phyloP scores from a whole-genome alignment of 192 early-diverging fungal species.

The Coemansia sp. region DNA sequence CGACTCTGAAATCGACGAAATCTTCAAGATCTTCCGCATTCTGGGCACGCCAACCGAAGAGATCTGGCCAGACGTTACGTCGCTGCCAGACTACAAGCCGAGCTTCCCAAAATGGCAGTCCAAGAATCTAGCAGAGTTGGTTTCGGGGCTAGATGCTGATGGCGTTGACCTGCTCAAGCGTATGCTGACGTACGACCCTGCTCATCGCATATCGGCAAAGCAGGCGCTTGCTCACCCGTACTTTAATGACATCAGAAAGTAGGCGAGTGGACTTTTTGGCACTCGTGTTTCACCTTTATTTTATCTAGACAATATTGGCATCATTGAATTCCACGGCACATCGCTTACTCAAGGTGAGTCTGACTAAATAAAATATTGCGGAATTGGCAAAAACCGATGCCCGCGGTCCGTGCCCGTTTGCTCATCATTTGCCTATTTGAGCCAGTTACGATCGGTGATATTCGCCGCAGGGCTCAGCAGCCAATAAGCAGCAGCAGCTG shows the following conservation, averaged over 20 bases:
- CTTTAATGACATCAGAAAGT: slow-evolving; percentile 58
- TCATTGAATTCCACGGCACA: neutral
- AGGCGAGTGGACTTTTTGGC: neutral
- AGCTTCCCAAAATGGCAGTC: slow-evolving; percentile 74
- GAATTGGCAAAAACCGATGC: neutral
- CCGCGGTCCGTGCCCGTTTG: neutral
- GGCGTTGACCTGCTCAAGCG: slow-evolving; percentile 73
- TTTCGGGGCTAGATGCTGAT: slow-evolving; percentile 59
- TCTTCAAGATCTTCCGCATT: slow-evolving; percentile 87
- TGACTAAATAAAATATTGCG: neutral
- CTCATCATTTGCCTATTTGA: neutral
- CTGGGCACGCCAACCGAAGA: slow-evolving; percentile 80
- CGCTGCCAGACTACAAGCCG: slow-evolving; percentile 78
- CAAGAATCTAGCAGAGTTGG: slow-evolving; percentile 47
- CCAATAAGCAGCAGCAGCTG: neutral
- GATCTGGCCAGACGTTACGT: slow-evolving; percentile 74
- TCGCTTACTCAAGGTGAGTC: neutral
- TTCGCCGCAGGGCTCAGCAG: neutral
- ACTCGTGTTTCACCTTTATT: neutral
- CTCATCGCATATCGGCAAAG: slow-evolving; percentile 80
- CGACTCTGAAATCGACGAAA: slow-evolving; percentile 86
- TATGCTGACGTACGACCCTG: slow-evolving; percentile 76
- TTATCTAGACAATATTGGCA: neutral
- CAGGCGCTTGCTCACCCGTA: slow-evolving; percentile 79
- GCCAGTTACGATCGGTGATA: neutral